These are phyloP conservation scores for Protomyces inundatus DNA, from an alignment of 1,139 yeast genomes.

Conservation along the genomic window DNA sequence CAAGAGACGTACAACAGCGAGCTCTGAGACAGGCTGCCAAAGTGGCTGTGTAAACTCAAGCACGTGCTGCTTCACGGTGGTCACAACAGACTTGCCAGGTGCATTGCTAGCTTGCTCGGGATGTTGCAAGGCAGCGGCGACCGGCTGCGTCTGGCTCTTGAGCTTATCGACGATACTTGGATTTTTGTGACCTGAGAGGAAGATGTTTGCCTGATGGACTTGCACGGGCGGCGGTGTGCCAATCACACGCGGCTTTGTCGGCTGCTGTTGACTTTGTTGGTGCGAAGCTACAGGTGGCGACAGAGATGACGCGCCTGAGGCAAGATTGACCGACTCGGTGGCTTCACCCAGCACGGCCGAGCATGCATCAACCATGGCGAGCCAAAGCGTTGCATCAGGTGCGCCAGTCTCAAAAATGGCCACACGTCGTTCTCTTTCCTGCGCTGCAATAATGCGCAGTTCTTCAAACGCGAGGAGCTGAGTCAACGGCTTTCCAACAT, in stretches of 20 bases:
- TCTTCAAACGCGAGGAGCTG: slow-evolving; percentile 11
- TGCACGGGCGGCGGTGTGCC: slow-evolving; percentile 2
- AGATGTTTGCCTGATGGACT: slow-evolving; percentile 19
- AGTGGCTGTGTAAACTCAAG: neutral
- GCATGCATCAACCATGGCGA: slow-evolving; percentile 4
- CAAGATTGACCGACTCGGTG: neutral
- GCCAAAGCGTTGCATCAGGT: slow-evolving; percentile 17
- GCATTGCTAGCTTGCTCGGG: neutral
- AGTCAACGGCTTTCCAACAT: neutral
- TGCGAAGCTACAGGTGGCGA: neutral
- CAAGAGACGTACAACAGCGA: neutral
- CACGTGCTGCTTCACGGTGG: neutral
- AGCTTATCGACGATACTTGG: neutral
- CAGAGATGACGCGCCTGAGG: neutral
- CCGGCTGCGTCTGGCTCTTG: slow-evolving; percentile 7
- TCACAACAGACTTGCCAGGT: neutral
- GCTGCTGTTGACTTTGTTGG: no score
- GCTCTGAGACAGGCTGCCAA: neutral
- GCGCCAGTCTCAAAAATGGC: slow-evolving; percentile 11
- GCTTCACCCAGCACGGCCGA: neutral
- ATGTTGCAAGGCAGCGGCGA: neutral
- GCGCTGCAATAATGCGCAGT: neutral
- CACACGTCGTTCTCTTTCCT: neutral
- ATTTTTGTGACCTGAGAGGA: slow-evolving; percentile 1
- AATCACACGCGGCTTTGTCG: neutral